phyloP scores from a whole-genome alignment of 495 filamentous ascomycete species.

The Clohesyomyces aquaticus region DNA sequence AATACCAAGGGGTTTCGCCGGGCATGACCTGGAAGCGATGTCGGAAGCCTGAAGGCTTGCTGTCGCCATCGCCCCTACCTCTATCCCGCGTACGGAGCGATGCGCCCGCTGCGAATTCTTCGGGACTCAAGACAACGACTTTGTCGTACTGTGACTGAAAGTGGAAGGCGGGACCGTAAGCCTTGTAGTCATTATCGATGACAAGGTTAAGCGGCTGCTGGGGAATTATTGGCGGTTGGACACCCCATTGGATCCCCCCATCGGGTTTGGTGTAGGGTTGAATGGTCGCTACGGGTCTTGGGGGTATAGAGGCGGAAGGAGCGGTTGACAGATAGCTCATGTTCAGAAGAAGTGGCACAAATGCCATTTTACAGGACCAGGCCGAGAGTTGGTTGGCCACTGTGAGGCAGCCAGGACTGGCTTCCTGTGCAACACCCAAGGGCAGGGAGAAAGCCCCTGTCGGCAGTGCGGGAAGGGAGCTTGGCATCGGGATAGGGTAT shows the following conservation, averaged over 20 bases:
- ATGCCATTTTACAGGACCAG: conserved; percentile 67
- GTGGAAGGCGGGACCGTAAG: conserved; percentile 74
- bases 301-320: neutral
- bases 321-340: conserved; percentile 41
- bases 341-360: conserved; percentile 42
- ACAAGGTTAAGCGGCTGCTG: conserved; percentile 62
- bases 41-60: conserved; percentile 23
- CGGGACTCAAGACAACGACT: conserved; percentile 71
- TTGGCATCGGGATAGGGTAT: conserved; percentile 62
- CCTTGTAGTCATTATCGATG: conserved; percentile 63
- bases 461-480: conserved; percentile 62
- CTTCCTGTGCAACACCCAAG: conserved; percentile 56
- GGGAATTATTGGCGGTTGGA: conserved; percentile 67
- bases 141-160: conserved; percentile 77
- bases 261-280: conserved; percentile 43
- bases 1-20: conserved; percentile 81
- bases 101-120: conserved; percentile 47
- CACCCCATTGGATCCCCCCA: conserved; percentile 54
- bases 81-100: conserved; percentile 15
- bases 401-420: conserved; percentile 68
- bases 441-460: conserved; percentile 69
- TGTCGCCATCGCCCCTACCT: neutral
- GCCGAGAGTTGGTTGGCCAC: conserved; percentile 62
- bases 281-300: conserved; percentile 37
- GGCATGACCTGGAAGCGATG: conserved; percentile 51